Conservation (phyloP, 2,329 filamentous ascomycete species). For the Cercospora janseana region DNA sequence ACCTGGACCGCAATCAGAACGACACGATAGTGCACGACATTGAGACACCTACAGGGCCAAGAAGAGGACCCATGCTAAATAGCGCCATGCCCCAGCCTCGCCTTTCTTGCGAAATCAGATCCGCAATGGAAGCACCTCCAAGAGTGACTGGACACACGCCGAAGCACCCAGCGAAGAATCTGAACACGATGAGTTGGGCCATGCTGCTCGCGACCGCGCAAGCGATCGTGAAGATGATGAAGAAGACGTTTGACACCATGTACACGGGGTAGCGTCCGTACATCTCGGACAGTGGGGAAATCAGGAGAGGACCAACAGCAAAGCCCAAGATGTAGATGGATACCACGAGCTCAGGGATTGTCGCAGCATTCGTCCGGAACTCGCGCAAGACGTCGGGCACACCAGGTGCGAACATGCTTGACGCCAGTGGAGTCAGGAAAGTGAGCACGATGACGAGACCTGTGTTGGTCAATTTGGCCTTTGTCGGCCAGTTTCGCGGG, state of each 20-base stretch:
- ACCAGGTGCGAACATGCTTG: constrained; percentile 64
- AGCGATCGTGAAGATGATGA: constrained; percentile 33
- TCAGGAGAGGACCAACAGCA: constrained; percentile 43
- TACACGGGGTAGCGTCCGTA: constrained; percentile 35
- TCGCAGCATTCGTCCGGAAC: constrained; percentile 53
- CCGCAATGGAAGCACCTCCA: constrained; percentile 24
- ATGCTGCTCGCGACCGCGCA: constrained; percentile 33
- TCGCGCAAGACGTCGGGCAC: constrained; percentile 61
- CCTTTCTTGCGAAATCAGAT: constrained; percentile 23
- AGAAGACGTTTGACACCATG: constrained; percentile 33
- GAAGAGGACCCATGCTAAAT: constrained; percentile 29
- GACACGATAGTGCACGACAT: neutral
- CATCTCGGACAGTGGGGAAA: constrained; percentile 40
- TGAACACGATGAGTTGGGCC: constrained; percentile 32
- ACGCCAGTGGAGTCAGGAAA: constrained; percentile 52
- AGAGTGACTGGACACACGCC: constrained; percentile 44
- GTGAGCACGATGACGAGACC: constrained; percentile 50
- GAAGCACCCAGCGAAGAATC: constrained; percentile 48
- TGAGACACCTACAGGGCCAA: constrained; percentile 37
- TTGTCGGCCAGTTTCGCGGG: constrained; percentile 59
- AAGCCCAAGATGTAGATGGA: constrained; percentile 58
- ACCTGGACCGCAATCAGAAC: neutral
- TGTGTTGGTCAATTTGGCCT: constrained; percentile 44
- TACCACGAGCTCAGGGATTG: constrained; percentile 62
- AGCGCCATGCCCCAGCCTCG: constrained; percentile 25